Evolutionary conservation across 2,329 filamentous ascomycete genomes (phyloP), one percentile per base, ranked within the genome.

Genomic region (Fusarium torulosum): DNA sequence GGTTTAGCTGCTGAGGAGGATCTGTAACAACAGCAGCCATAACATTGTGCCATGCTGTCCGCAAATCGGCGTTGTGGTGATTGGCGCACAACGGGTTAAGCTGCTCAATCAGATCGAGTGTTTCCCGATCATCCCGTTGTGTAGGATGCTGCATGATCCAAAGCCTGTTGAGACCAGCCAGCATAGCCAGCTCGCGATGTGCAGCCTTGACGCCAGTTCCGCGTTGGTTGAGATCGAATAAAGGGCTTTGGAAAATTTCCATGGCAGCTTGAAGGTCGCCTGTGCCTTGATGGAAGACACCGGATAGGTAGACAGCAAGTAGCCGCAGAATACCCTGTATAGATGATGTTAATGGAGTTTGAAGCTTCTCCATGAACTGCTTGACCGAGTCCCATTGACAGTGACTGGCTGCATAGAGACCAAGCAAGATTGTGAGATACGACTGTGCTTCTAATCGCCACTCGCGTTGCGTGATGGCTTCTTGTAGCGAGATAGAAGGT

Each of bases 21-120:
- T 85, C 83, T 2, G 87, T 88, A 46, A 85, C 80, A 7, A 91
- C 85, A 4, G 90, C 88, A 7, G 93, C 91, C 68, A 89, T 85
- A 57, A 95, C 85, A 13, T 97, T 85, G 73, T 91, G 88, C 81
- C 91, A 95, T 1, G 92, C 92, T 31, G 91, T 90, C 66, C 88
- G 86, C 57, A 97, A 89, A 72, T 94, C 91, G 71, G 87, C 85
- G 77, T 92, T 94, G 37, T 86, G 84, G 75, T 94, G 91, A 54
- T 85, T 84, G 19, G 82, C 79, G 77, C 92, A 96, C 50, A 91
- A 83, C 1, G 88, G 85, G 52, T 90, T 86, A 7, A 97, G 81
- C 46, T 85, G 83, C 37, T 89, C 84, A 25, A 96, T 82, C 9
- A 95, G 79, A 10, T 84, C 79, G 3, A 84, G 81, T 15, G 90